A percentile compares a stretch with the other conserved stretches of the same genome.
These are phyloP conservation scores for Fomes fomentarius DNA, from an alignment of 1,284 basidiomycete species.

Conservation along the genomic window DNA sequence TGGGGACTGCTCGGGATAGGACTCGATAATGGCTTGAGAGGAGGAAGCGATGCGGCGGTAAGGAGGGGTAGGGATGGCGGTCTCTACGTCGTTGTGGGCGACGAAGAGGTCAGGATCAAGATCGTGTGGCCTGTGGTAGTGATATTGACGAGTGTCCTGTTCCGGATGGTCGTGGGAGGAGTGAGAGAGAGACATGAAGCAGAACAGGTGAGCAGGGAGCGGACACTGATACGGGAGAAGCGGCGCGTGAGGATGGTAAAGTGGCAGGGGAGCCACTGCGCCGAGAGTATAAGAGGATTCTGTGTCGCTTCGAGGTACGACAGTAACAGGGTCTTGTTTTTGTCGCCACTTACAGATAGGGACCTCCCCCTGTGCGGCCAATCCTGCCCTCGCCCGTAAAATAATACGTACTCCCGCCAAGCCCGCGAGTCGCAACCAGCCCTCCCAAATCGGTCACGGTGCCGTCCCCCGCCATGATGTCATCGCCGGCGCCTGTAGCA, in stretches of 20 bases:
- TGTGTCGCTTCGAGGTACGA: not conserved
- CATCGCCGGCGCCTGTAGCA: not conserved
- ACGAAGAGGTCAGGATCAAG: slow-evolving; percentile 30
- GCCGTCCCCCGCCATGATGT: no score
- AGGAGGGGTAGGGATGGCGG: slow-evolving; percentile 36
- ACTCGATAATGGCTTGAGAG: slow-evolving; percentile 30
- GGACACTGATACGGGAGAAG: slow-evolving; percentile 9
- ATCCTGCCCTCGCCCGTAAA: no score
- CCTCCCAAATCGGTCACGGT: no score
- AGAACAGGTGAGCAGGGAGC: not conserved
- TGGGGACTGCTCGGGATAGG: slow-evolving; percentile 30
- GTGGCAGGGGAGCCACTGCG: not conserved
- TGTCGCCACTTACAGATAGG: no score
- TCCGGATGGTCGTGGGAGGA: slow-evolving; percentile 12
- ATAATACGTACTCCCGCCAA: no score
- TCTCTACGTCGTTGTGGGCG: slow-evolving; percentile 27
- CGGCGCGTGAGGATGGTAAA: not conserved
- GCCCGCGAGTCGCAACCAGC: no score
- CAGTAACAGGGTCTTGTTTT: no score
- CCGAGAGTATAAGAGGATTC: not conserved
- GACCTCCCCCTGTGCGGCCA: no score
- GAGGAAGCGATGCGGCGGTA: slow-evolving; percentile 33
- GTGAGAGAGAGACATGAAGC: slow-evolving; percentile 9
- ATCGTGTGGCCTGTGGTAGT: slow-evolving; percentile 10
- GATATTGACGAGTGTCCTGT: slow-evolving; percentile 1